Conservation (phyloP, 768 basidiomycete species). For the Gymnopilus dilepis region DNA sequence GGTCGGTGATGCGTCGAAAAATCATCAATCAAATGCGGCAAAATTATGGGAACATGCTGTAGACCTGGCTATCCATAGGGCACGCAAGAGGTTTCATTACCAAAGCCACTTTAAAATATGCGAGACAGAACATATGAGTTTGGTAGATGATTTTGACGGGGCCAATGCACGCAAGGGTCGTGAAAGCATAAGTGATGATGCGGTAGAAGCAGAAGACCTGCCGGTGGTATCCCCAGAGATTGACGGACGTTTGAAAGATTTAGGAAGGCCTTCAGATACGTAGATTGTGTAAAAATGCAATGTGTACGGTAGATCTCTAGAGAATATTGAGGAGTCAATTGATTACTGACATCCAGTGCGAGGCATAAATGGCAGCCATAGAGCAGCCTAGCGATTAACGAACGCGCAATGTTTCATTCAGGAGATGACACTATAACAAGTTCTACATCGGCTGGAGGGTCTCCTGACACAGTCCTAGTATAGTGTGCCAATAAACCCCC, state of each 20-base stretch:
- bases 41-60: slow-evolving; percentile 56
- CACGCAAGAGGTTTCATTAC: slow-evolving; percentile 59
- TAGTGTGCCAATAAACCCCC: slow-evolving; percentile 66
- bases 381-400: no score
- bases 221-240: slow-evolving; percentile 63
- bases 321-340: no score
- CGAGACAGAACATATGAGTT: slow-evolving; percentile 76
- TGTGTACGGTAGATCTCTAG: not conserved
- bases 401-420: not conserved
- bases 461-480: slow-evolving; percentile 55
- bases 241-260: slow-evolving; percentile 71
- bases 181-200: slow-evolving; percentile 23
- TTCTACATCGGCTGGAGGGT: slow-evolving; percentile 47
- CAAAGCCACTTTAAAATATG: slow-evolving; percentile 63
- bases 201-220: slow-evolving; percentile 49
- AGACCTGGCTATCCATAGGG: slow-evolving; percentile 44
- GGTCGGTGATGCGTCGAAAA: slow-evolving; percentile 1
- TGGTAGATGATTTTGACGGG: slow-evolving; percentile 78
- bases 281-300: not conserved
- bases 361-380: no score
- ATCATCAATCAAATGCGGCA: slow-evolving; percentile 25
- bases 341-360: no score
- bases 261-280: slow-evolving; percentile 30
- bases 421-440: slow-evolving; percentile 31
- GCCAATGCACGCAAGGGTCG: slow-evolving; percentile 44